Evolutionary conservation across 805 yeast genomes (phyloP), one percentile per base, ranked within the genome.

Genomic region (Aciculoconidium aculeatum): DNA sequence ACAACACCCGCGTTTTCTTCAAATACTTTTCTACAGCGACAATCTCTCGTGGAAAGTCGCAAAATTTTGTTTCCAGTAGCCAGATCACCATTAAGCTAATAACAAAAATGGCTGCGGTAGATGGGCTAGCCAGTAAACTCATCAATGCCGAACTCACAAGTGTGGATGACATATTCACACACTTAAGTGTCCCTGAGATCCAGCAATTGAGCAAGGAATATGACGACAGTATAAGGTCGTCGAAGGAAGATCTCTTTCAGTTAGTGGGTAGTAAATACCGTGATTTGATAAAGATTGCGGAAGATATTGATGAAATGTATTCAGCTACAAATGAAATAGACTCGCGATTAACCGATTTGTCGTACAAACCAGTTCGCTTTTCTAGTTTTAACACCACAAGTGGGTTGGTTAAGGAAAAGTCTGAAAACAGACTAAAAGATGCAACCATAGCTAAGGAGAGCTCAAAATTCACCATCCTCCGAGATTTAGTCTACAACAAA

Each of bases 231-330:
- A 55, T 53, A n/a, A 36, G 34, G 4, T 27, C 37, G 9, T 60
- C 67, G 32, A 54, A 53, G 33, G 19, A 40, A 7, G 57, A 61
- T 23, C 42, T 64, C 10, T 68, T 63, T 33, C 31, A 39, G 4
- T 47, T 64, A 26, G 70, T 64, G 12, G 65, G 67, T 5, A 40
- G 37, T 17, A 64, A 64, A 30, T 64, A 64, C 45, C 44, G 70
- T 25, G 68, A 63, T 41, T 51, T 64, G 42, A 61, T 64, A 25
- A 49, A 53, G 25, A 62, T 64, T 9, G 65, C 69, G n/a, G 67
- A 63, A 34, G 65, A 60, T 31, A 62, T 64, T 15, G 58, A 54
- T 19, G 40, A 34, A 7, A 59, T 61, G 57, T 47, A 51, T 36
- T 22, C 31, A 1, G 27, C 41, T 11, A 45, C 62, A 6, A 36